Percentiles rank a stretch among this genome's conserved stretches.
These are phyloP conservation scores for Hymenoscyphus fraxineus DNA, from an alignment of 2,329 filamentous ascomycete genomes.

Conservation along the genomic window DNA sequence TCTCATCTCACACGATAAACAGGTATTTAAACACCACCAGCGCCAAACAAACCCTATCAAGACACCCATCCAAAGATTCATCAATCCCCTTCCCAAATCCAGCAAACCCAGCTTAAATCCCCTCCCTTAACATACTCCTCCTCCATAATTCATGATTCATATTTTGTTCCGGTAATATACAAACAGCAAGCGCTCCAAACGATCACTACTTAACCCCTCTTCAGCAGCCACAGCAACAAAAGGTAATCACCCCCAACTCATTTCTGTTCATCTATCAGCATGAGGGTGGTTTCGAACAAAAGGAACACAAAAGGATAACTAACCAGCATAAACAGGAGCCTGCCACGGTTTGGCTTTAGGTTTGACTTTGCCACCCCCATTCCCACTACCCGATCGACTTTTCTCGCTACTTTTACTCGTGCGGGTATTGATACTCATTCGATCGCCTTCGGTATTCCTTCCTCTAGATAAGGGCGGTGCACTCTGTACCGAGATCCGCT, in stretches of 20 bases:
- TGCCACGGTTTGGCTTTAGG: slow-evolving; percentile 41
- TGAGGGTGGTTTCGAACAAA: background rate
- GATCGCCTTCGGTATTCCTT: slow-evolving; percentile 14
- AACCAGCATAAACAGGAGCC: slow-evolving; percentile 39
- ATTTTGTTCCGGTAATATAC: background rate
- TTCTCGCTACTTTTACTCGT: slow-evolving; percentile 33
- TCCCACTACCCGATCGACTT: slow-evolving; percentile 29
- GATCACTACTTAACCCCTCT: background rate
- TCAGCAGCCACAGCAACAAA: background rate
- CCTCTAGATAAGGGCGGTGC: background rate
- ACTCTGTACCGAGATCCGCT: slow-evolving; percentile 18
- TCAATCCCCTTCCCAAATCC: background rate
- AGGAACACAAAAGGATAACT: slow-evolving; percentile 6
- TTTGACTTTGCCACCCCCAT: slow-evolving; percentile 24
- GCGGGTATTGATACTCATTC: slow-evolving; percentile 25
- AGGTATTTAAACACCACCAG: background rate
- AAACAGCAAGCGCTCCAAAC: background rate
- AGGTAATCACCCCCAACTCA: slow-evolving; percentile 9
- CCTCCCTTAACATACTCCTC: background rate
- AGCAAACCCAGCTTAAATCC: background rate
- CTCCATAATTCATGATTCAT: slow-evolving; percentile 2
- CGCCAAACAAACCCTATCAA: slow-evolving; percentile 4
- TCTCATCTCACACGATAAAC: background rate
- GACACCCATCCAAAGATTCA: slow-evolving; percentile 1
- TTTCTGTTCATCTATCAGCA: slow-evolving; percentile 7